Evolutionary conservation across 2,329 filamentous ascomycete genomes (phyloP), one percentile per base, ranked within the genome.

Genomic region (Septoria petroselini): DNA sequence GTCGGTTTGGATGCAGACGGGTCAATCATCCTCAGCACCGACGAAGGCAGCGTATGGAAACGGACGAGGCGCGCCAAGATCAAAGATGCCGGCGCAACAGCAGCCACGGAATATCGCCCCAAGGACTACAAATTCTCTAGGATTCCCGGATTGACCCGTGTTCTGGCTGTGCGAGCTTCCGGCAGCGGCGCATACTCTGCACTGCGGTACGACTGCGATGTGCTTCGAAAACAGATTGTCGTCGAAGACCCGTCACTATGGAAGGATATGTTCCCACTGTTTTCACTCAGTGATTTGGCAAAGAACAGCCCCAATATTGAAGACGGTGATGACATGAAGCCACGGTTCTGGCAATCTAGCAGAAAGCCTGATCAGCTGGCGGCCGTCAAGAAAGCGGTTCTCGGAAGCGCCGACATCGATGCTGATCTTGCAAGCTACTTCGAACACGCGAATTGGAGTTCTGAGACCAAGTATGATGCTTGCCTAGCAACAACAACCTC

Each of bases 41-140:
- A 90, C 52, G 91, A 90, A 34, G 93, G 93, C 2, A 91, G 88
- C 40, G 91, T 96, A 0, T 98, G 91, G 91, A 84, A 84, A 59
- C 85, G 91, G 51, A 83, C 93, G 43, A 89, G 88, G 63, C 81
- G 93, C 53, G 77, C 80, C 19, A 95, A 91, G 57, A 83, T 86
- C 41, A 94, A 95, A 62, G 83, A 85, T 58, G 76, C 80, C 0
- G 74, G 63, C 25, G 72, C 74, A 1, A 69, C 72, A 9, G 73
- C 72, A 3, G 68, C 69, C 1, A 69, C 72, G 1, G 82, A 83
- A 17, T 75, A 78, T 27, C 86, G 82, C 61, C 79, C 81, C 9
- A 95, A 94, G 59, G 90, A 95, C 64, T 95, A 94, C 74, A 98
- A 98, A 66, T 98, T 97, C 60, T 84, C 91, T 62, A 84, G 93